phyloP scores from a whole-genome alignment of 805 yeast genomes.

The Wickerhamiella sorbophila region DNA sequence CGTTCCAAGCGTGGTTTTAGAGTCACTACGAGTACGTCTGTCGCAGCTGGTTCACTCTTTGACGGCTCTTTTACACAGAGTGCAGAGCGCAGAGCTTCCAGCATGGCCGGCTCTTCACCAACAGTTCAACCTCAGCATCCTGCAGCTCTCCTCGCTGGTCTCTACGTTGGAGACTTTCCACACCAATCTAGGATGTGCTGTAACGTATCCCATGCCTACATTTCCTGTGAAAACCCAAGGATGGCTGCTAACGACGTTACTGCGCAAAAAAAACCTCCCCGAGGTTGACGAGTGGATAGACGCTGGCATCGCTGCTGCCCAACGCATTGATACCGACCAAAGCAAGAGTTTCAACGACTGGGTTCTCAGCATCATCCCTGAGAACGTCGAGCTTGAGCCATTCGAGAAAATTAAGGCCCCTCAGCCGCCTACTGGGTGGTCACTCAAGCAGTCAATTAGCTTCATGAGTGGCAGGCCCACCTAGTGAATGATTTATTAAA shows the following conservation, averaged over 20 bases:
- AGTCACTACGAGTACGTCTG: constrained; percentile 16
- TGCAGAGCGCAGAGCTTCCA: constrained; percentile 33
- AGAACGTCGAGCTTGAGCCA: constrained; percentile 25
- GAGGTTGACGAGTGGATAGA: constrained; percentile 82
- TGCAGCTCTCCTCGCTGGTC: constrained; percentile 72
- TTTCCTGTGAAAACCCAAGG: constrained; percentile 81
- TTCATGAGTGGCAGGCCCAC: constrained; percentile 13
- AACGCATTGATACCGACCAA: constrained; percentile 23
- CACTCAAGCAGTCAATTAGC: constrained; percentile 14
- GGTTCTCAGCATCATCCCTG: constrained; percentile 38
- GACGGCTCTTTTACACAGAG: constrained; percentile 39
- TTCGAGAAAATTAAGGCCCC: constrained; percentile 26
- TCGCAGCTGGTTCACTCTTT: constrained; percentile 41
- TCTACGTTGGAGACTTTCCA: constrained; percentile 48
- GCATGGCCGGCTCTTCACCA: constrained; percentile 60
- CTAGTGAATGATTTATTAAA: background rate
- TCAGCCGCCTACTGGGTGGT: constrained; percentile 10
- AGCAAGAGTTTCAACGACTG: constrained; percentile 52
- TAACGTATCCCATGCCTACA: constrained; percentile 67
- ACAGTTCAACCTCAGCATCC: constrained; percentile 68
- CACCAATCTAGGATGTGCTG: constrained; percentile 46
- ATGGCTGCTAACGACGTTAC: constrained; percentile 64
- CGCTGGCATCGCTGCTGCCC: constrained; percentile 23
- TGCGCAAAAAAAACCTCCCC: constrained; percentile 79
- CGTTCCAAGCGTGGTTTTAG: constrained; percentile 15